These are phyloP conservation scores for Forsythia viridissima DNA, from an alignment of 257 asterid genomes.

Conservation along the genomic window DNA sequence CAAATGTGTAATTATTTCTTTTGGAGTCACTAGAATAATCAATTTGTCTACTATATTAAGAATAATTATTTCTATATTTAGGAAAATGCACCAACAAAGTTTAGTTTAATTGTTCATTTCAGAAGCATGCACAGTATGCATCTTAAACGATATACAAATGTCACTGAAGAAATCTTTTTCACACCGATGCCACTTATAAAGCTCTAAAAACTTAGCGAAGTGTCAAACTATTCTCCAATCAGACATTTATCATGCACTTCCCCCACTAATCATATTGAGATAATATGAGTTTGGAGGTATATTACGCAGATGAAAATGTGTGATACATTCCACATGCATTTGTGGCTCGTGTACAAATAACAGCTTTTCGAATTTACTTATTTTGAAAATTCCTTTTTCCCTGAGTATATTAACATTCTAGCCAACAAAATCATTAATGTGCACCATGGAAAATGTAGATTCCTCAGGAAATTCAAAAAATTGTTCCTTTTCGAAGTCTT, in stretches of 20 bases:
- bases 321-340: too few species aligned
- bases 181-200: background rate
- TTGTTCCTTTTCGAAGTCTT: background rate
- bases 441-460: too few species aligned
- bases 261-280: background rate
- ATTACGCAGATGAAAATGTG: too few species aligned
- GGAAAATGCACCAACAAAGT: background rate
- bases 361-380: background rate
- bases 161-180: background rate
- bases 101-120: background rate
- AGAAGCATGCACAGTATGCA: background rate
- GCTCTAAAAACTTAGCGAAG: too few species aligned
- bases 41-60: too few species aligned
- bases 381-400: too few species aligned
- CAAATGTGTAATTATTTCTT: background rate
- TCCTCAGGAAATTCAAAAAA: too few species aligned
- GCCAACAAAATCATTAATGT: too few species aligned
- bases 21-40: too few species aligned
- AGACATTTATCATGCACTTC: background rate
- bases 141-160: background rate
- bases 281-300: background rate
- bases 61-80: background rate
- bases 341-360: background rate
- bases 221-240: background rate
- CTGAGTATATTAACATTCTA: too few species aligned